Percentiles rank a stretch among this genome's conserved stretches.
These are phyloP conservation scores for Xylariaceae sp. DNA, from an alignment of 2,329 filamentous ascomycete species.

Conservation along the genomic window DNA sequence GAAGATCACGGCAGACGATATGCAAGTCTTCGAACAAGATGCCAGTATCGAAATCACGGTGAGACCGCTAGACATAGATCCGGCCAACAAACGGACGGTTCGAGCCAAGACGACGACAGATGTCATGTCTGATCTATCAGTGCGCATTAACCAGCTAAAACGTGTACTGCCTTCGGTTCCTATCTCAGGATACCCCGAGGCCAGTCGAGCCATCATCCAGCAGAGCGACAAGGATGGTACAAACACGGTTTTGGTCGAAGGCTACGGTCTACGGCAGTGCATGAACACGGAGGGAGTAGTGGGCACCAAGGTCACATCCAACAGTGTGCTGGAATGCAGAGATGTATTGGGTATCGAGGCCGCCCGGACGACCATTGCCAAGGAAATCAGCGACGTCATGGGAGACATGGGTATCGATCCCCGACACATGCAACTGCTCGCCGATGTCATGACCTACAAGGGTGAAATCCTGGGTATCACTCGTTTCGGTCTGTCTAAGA, in stretches of 20 bases:
- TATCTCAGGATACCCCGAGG: conserved; percentile 84
- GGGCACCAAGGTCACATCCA: conserved; percentile 67
- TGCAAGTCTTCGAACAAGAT: conserved; percentile 50
- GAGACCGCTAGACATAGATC: conserved; percentile 48
- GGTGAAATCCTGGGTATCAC: conserved; percentile 96
- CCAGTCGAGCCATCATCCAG: conserved; percentile 81
- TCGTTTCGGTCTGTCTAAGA: conserved; percentile 91
- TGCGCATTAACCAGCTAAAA: conserved; percentile 80
- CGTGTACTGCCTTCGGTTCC: conserved; percentile 75
- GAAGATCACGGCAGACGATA: conserved; percentile 62
- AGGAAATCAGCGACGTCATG: conserved; percentile 88
- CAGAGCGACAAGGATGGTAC: conserved; percentile 32
- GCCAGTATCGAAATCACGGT: conserved; percentile 70
- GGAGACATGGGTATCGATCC: conserved; percentile 92
- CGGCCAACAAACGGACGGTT: conserved; percentile 42
- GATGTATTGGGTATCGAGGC: conserved; percentile 93
- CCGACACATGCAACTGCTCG: conserved; percentile 93
- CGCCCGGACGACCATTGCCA: conserved; percentile 79
- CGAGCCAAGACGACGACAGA: conserved; percentile 46
- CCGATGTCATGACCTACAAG: conserved; percentile 99
- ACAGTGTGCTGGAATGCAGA: conserved; percentile 84
- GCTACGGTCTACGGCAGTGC: conserved; percentile 81
- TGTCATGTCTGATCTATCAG: conserved; percentile 59
- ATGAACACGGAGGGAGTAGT: conserved; percentile 93
- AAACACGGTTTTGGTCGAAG: conserved; percentile 80